These are phyloP conservation scores for Centaurea solstitialis DNA, from an alignment of 129 eudicot species.

Conservation along the genomic window DNA sequence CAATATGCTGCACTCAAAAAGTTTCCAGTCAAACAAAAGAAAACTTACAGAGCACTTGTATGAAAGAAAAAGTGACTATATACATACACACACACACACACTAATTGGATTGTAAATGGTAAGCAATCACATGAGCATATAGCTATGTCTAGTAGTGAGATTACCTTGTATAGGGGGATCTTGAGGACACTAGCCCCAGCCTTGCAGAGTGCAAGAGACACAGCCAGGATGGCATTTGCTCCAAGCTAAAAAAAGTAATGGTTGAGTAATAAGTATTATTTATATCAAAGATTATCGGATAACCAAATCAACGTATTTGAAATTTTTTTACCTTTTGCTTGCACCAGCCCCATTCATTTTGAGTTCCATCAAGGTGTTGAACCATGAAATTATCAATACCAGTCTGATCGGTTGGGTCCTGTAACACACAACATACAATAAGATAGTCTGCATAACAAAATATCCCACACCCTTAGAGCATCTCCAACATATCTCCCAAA, in stretches of 20 bases:
- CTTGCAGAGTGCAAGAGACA: conserved; percentile 93
- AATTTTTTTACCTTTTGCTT: conserved; percentile 65
- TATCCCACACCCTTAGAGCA: no score
- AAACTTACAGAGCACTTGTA: background rate
- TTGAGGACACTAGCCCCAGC: conserved; percentile 82
- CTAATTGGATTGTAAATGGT: background rate
- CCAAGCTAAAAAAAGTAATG: conserved; percentile 60
- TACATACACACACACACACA: no score
- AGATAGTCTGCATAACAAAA: background rate
- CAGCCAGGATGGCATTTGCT: conserved; percentile 88
- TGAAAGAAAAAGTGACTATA: background rate
- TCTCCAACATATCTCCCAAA: no score
- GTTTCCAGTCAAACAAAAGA: conserved; percentile 6
- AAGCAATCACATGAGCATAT: background rate
- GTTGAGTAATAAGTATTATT: conserved; percentile 13
- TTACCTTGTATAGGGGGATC: conserved; percentile 88
- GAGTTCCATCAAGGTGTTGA: conserved; percentile 91
- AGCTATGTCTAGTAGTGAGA: no score
- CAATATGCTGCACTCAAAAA: conserved; percentile 67
- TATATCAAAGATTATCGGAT: background rate
- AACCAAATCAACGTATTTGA: background rate
- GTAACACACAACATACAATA: conserved; percentile 4
- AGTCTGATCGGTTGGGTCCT: conserved; percentile 88
- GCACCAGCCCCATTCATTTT: conserved; percentile 99
- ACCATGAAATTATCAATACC: conserved; percentile 90